A percentile compares a stretch with the other conserved stretches of the same genome.
Evolutionary conservation across 2,329 filamentous ascomycete genomes (phyloP).

Genomic region (Chalara sp.): DNA sequence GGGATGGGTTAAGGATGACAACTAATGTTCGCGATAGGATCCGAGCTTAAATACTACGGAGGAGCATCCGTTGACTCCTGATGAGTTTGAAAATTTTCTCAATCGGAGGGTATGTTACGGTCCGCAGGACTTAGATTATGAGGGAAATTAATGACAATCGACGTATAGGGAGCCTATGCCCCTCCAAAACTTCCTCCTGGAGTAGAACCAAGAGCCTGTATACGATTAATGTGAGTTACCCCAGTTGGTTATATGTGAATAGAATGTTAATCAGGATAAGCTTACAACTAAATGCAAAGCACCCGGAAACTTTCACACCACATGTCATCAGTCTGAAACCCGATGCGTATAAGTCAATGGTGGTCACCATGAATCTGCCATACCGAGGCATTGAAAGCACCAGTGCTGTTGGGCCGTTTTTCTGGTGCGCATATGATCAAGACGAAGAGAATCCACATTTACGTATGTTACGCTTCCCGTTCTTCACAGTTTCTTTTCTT

Average conservation of each 20-base stretch:
- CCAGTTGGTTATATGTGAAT: no score
- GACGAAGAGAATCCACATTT: conserved; percentile 49
- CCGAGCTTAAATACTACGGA: conserved; percentile 21
- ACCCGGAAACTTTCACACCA: conserved; percentile 52
- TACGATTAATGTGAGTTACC: conserved; percentile 16
- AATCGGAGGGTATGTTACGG: conserved; percentile 18
- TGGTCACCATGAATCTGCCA: conserved; percentile 45
- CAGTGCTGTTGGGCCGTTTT: conserved; percentile 55
- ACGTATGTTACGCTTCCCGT: conserved; percentile 34
- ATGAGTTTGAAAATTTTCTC: conserved; percentile 28
- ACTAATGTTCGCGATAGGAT: conserved; percentile 15
- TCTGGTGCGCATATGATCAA: conserved; percentile 51
- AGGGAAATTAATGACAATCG: no score
- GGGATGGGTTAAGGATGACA: not conserved
- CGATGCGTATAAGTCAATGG: conserved; percentile 48
- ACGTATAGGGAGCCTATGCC: conserved; percentile 20
- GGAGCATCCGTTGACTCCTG: conserved; percentile 24
- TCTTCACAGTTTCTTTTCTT: not conserved
- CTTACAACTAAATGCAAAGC: conserved; percentile 35
- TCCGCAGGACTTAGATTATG: no score
- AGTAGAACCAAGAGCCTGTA: conserved; percentile 14
- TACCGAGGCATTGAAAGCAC: conserved; percentile 51
- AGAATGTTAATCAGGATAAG: not conserved
- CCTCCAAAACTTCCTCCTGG: conserved; percentile 18
- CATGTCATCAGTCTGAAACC: conserved; percentile 46